Base-by-base conservation (phyloP, 1,139 yeast genomes). In the Geotrichum reessii region DNA sequence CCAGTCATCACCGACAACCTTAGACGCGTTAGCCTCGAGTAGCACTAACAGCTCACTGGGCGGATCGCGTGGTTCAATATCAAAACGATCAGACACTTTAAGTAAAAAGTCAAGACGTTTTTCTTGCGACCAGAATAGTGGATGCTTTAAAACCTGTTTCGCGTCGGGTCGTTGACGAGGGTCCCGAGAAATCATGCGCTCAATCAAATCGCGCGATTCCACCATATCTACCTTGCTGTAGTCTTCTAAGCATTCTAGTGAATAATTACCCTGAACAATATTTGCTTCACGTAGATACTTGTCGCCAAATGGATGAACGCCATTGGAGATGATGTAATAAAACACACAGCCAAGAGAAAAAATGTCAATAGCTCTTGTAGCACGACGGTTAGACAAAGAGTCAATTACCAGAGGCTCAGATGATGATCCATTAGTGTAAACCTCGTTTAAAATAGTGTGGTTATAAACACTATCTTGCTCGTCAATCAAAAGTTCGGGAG, bases 311-410 rank as follows among this genome's bases (percentile, higher is more conserved):
- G 99, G 99, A 75, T 93, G 99, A n/a, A 74, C 71, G 0, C 99
- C 99, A 14, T 82, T 82, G 0, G 96, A 81, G 51, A 95, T 73
- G 47, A 92, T 87, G 69, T 91, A 95, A 70, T 81, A 92, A 69
- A 89, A 95, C 0, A 93, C 95, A 74, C 99, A 95, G 0, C 99
- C 99, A 63, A 92, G 76, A 0, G 98, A 88, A 69, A 95, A 93
- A 4, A 93, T 87, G 72, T 93, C 99, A 62, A 95, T 89, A 0
- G 97, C 93, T 63, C 93, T 82, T 0, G 98, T 93, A 52, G 93
- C 78, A 57, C 97, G 77, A 63, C 87, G 81, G 58, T 77, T 77
- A 44, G 77, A 72, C 9, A 70, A 66, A 11, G 73, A 67, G 64
- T 77, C 81, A 61, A 69, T 72, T 21, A 74, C 69, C 24, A 71